Evolutionary conservation across 1,139 yeast genomes (phyloP).

Genomic region (Meyerozyma carpophila): DNA sequence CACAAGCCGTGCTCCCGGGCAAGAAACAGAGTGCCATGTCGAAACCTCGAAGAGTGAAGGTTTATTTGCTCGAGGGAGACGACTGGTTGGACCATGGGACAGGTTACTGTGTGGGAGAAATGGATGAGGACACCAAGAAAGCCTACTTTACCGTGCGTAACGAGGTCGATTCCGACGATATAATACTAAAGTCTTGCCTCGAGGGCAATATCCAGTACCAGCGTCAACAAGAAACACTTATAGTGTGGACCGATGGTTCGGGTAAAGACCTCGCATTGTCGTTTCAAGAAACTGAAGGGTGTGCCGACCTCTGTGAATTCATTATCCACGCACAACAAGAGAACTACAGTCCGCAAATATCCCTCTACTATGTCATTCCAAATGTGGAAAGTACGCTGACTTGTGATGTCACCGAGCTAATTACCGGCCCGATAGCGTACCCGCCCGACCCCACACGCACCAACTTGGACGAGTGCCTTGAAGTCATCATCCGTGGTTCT

Average conservation of each 20-base stretch:
- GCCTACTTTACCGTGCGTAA: slow-evolving; percentile 71
- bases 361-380: slow-evolving; percentile 67
- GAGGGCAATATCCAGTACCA: slow-evolving; percentile 81
- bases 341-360: slow-evolving; percentile 58
- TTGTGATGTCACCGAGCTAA: slow-evolving; percentile 56
- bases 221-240: slow-evolving; percentile 88
- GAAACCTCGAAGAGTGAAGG: slow-evolving; percentile 76
- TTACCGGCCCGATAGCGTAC: slow-evolving; percentile 72
- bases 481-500: slow-evolving; percentile 51
- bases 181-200: slow-evolving; percentile 59
- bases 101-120: slow-evolving; percentile 78
- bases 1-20: not conserved
- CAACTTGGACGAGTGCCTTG: slow-evolving; percentile 46
- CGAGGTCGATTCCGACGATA: slow-evolving; percentile 57
- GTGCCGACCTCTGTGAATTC: slow-evolving; percentile 78
- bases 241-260: slow-evolving; percentile 84
- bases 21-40: not conserved
- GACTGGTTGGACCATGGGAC: slow-evolving; percentile 94
- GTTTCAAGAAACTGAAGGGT: slow-evolving; percentile 90
- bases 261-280: slow-evolving; percentile 85
- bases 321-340: slow-evolving; percentile 62
- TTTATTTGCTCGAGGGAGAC: slow-evolving; percentile 73
- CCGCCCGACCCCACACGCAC: slow-evolving; percentile 54
- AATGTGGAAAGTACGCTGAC: slow-evolving; percentile 23
- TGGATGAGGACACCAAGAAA: slow-evolving; percentile 29